A percentile compares a stretch with the other conserved stretches of the same genome.
Conservation (phyloP, 1,139 yeast genomes). For the Diutina ranongensis region DNA sequence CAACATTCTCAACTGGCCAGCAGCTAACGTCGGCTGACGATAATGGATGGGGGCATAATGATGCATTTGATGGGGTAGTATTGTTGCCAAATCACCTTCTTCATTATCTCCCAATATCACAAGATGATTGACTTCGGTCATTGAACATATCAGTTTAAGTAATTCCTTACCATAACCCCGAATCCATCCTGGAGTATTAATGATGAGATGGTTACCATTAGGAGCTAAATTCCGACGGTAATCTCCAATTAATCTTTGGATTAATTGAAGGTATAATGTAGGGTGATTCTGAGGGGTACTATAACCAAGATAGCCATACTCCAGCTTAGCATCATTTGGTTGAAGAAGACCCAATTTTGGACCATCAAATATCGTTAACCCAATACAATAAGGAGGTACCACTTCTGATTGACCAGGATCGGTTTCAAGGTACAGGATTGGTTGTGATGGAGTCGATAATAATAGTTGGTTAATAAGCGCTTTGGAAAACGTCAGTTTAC, state of each 20-base stretch:
- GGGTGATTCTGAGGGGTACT: not conserved
- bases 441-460: not conserved
- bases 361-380: not conserved
- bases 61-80: not conserved
- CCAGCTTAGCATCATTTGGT: not conserved
- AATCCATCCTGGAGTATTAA: constrained; percentile 4
- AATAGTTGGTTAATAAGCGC: not conserved
- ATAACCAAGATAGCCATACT: not conserved
- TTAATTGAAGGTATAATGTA: not conserved
- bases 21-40: not conserved
- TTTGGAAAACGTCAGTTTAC: constrained; percentile 3
- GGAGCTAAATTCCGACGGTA: not conserved
- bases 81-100: not conserved
- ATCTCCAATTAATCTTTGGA: not conserved
- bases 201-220: not conserved
- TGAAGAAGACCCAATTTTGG: not conserved
- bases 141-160: not conserved
- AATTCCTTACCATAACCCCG: not conserved
- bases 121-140: not conserved
- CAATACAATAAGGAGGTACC: not conserved
- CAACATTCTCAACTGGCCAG: not conserved
- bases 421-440: not conserved
- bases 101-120: constrained; percentile 2
- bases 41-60: not conserved
- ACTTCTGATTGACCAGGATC: constrained; percentile 3